Evolutionary conservation across 2,329 filamentous ascomycete species (phyloP).

Genomic region (Pseudogymnoascus destructans): DNA sequence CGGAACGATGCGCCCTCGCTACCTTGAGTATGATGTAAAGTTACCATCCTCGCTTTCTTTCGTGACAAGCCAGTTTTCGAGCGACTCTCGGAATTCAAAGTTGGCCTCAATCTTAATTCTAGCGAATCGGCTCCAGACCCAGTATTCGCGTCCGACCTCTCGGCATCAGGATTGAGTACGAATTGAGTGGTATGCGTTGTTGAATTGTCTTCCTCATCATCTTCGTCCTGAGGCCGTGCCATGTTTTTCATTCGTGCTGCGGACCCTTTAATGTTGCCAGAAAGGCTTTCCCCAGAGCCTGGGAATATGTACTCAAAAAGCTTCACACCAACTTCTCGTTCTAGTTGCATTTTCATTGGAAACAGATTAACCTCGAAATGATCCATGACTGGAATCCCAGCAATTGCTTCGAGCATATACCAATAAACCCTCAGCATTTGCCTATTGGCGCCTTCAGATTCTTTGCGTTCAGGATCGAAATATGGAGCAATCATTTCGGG

Average conservation of each 20-base stretch:
- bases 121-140: constrained; percentile 39
- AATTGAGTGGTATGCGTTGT: constrained; percentile 17
- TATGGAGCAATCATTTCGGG: constrained; percentile 94
- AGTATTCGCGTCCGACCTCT: constrained; percentile 38
- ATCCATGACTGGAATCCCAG: constrained; percentile 92
- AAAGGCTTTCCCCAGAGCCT: constrained; percentile 40
- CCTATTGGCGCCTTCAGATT: constrained; percentile 40
- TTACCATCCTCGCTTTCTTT: constrained; percentile 16
- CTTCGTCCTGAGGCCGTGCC: constrained; percentile 27
- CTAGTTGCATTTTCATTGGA: constrained; percentile 85
- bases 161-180: constrained; percentile 19
- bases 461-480: constrained; percentile 48
- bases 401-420: constrained; percentile 97
- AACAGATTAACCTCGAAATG: constrained; percentile 91
- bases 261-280: constrained; percentile 37
- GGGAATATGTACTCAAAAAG: constrained; percentile 98
- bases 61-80: constrained; percentile 15
- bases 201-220: constrained; percentile 24
- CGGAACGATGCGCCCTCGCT: constrained; percentile 29
- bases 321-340: constrained; percentile 81
- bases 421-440: constrained; percentile 93
- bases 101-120: constrained; percentile 72
- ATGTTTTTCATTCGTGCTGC: constrained; percentile 48
- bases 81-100: constrained; percentile 45
- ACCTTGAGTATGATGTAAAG: constrained; percentile 19